Evolutionary conservation across 148 eudicot species (phyloP).

Genomic region (Vaccinium darrowii): DNA sequence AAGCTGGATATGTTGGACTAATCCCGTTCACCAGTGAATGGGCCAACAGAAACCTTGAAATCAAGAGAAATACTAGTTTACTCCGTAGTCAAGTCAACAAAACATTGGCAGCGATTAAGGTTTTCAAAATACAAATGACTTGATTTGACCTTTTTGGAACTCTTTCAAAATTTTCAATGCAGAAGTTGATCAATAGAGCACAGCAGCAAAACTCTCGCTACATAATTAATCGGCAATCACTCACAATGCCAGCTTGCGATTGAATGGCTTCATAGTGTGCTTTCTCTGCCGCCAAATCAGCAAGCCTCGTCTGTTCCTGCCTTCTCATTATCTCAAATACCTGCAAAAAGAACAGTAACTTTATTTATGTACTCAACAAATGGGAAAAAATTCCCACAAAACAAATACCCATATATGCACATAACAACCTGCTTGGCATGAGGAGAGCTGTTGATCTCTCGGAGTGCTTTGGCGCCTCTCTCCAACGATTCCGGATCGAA

Average conservation of each 20-base stretch:
- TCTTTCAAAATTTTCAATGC: background rate
- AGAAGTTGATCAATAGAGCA: background rate
- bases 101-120: background rate
- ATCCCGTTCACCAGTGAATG: background rate
- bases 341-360: conserved; percentile 28
- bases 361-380: background rate
- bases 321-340: conserved; percentile 74
- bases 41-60: background rate
- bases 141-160: background rate
- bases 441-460: conserved; percentile 67
- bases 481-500: conserved; percentile 77
- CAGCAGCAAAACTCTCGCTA: background rate
- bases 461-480: conserved; percentile 74
- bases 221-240: conserved; percentile 14
- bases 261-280: conserved; percentile 53
- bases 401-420: background rate
- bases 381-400: background rate
- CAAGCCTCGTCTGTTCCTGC: conserved; percentile 77
- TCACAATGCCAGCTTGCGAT: conserved; percentile 59
- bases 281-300: conserved; percentile 77
- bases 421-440: conserved; percentile 54
- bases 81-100: background rate
- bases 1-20: background rate
- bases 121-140: too few relatives aligned
- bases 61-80: background rate